Evolutionary conservation across 495 filamentous ascomycete genomes (phyloP).

Genomic region (Trichoderma erinaceum): DNA sequence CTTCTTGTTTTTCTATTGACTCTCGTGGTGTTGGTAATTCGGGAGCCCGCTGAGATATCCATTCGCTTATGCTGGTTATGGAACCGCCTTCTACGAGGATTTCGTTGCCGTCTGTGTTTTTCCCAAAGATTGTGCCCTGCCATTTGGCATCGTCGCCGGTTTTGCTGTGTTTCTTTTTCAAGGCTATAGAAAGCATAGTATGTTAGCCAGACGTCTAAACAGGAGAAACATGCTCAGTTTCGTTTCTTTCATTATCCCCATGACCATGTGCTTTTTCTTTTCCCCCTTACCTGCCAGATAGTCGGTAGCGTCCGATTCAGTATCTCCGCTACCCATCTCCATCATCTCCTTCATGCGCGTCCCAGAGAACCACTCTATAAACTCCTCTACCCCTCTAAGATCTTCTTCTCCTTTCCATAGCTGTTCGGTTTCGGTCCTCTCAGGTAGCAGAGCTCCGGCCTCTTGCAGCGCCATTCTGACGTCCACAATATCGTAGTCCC

Average conservation of each 20-base stretch:
- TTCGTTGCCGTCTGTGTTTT: constrained; percentile 56
- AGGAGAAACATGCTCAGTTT: background rate
- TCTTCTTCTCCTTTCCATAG: constrained; percentile 53
- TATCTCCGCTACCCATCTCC: constrained; percentile 51
- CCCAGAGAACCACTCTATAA: constrained; percentile 68
- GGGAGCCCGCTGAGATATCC: constrained; percentile 35
- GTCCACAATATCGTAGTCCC: constrained; percentile 57
- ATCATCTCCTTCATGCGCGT: constrained; percentile 62
- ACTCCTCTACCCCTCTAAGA: constrained; percentile 62
- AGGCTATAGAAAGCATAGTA: constrained; percentile 32
- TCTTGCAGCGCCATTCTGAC: constrained; percentile 77
- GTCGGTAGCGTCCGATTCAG: constrained; percentile 51
- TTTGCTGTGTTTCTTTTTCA: constrained; percentile 83
- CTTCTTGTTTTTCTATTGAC: constrained; percentile 21
- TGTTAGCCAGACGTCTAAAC: background rate
- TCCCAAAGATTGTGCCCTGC: constrained; percentile 71
- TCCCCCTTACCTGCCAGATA: constrained; percentile 55
- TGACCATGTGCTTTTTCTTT: background rate
- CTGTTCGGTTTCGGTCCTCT: constrained; percentile 37
- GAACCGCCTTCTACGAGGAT: constrained; percentile 67
- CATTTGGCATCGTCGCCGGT: constrained; percentile 72
- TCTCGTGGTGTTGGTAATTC: background rate
- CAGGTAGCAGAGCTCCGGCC: constrained; percentile 60
- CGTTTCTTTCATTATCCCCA: background rate
- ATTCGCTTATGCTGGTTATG: constrained; percentile 59